These are phyloP conservation scores for Jaltomata sinuosa DNA, from an alignment of 257 asterid genomes.

Conservation along the genomic window DNA sequence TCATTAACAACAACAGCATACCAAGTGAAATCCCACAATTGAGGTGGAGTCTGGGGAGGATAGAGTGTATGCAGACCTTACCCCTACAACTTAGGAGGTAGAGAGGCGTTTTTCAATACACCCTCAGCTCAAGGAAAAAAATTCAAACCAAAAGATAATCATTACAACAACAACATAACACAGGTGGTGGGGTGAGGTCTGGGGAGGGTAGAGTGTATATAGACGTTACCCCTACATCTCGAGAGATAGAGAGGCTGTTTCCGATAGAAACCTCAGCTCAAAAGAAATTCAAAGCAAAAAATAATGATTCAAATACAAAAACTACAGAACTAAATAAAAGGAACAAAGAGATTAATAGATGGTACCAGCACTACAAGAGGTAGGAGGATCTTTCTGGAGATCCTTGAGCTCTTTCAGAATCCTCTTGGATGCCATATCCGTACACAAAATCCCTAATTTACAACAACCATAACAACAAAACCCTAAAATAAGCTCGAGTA, in stretches of 20 bases:
- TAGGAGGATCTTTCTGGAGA: constrained; percentile 34
- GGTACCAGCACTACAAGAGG: constrained; percentile 29
- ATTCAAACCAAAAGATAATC: too few relatives aligned
- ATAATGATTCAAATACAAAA: background rate
- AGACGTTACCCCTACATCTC: background rate
- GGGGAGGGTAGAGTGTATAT: background rate
- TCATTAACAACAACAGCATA: background rate
- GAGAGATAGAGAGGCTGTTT: background rate
- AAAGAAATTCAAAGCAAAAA: background rate
- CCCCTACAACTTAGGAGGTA: background rate
- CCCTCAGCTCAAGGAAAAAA: background rate
- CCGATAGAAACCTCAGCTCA: background rate
- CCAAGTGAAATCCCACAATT: too few relatives aligned
- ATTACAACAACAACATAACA: background rate
- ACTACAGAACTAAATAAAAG: background rate
- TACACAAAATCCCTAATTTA: background rate
- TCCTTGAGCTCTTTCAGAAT: constrained; percentile 32
- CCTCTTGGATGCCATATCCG: constrained; percentile 24
- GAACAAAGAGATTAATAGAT: background rate
- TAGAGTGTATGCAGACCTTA: background rate
- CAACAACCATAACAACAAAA: background rate
- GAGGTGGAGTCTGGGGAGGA: too few relatives aligned
- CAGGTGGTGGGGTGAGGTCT: background rate
- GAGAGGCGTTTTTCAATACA: background rate
- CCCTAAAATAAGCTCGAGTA: constrained; percentile 6